Base-by-base conservation (phyloP, 2,329 filamentous ascomycete species). In the Stachybotrys chartarum region DNA sequence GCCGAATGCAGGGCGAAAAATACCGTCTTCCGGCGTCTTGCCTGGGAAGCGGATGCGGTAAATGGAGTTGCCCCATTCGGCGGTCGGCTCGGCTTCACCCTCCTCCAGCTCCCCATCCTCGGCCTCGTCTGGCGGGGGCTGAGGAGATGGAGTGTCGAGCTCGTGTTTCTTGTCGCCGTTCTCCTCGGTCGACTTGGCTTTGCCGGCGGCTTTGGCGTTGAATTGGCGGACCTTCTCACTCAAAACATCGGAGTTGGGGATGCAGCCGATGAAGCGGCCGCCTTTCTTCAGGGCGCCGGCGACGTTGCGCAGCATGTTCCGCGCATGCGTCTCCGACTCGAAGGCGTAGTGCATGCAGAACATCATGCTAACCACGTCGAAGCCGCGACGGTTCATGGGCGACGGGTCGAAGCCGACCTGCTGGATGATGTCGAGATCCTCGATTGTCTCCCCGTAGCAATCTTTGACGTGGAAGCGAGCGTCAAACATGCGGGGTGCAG, bases 301-400 rank as follows among this genome's bases (percentile, higher is more conserved):
- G 3, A 99, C 93, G 66, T 99, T 99, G 65, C 86, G 83, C 55
- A 99, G 80, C 94, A 99, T 97, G 59, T 84, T 89, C 49, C 91
- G 84, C 2, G 93, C 91, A 71, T 96, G 95, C 51, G 84, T 83
- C 70, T 99, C 93, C 53, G 80, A 90, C 75, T 97, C 94, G 63
- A 97, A 99, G 6, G 94, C 92, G 70, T 99, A 99, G 74, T 99
- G 94, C 85, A 99, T 94, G 66, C 91, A 95, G 72, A 99, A 99
- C 94, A 99, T 99, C 84, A 96, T 96, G 67, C 88, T 91, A 59
- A 99, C 93, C 47, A 97, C 89, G 68, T 99, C 94, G 64, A 97
- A 99, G 5, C 93, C 92, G 55, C 87, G 87, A 54, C 84, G 84
- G 58, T 85, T 71, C 84, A 88, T 74, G 77, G 89, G 64, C 75